Base-by-base conservation (phyloP, 2,329 filamentous ascomycete species). In the Proliferodiscus dingleyae region DNA sequence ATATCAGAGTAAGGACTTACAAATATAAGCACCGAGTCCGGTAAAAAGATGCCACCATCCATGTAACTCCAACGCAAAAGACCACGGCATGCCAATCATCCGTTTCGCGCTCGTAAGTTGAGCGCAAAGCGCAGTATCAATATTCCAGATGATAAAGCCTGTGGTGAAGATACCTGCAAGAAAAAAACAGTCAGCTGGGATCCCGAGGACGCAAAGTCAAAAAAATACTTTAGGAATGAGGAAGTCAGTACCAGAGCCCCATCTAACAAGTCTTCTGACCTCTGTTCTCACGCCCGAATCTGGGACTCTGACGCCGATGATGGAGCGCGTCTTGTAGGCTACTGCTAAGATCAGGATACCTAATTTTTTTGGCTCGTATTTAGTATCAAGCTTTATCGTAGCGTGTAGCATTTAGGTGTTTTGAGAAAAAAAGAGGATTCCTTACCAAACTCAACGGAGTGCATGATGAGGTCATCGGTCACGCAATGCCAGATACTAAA, bases 41-140 rank as follows among this genome's bases (percentile, higher is more conserved):
- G 78, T 83, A 21, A 80, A 63, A 13, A 82, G 62, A 54, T 83
- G 79, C 79, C 79, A 83, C 79, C 78, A 82, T 1, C 77, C 79
- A 55, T 82, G 79, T 11, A 81, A 56, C 62, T 82, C 79, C 4
- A 82, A 58, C 0, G 77, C 26, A 60, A 75, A 78, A 2, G 71
- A 73, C 70, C 68, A 77, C 0, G 78, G 78, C 34, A 79, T 58
- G 0, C 78, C 78, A 2, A 81, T 52, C 0, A 43, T 52, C 6
- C 64, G 62, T 39, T 76, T 71, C 9, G 72, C 51, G 0, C 52
- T 47, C 2, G 75, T 71, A 19, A 82, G 64, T 47, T 70, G 58
- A 0, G 61, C 58, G 53, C 79, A 83, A 10, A 68, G 65, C 54
- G 76, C 69, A 8, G 75, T 68, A 37, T 81, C 78, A 13, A 81